These are phyloP conservation scores for Xylaria sp. DNA, from an alignment of 2,329 filamentous ascomycete genomes.

Conservation along the genomic window DNA sequence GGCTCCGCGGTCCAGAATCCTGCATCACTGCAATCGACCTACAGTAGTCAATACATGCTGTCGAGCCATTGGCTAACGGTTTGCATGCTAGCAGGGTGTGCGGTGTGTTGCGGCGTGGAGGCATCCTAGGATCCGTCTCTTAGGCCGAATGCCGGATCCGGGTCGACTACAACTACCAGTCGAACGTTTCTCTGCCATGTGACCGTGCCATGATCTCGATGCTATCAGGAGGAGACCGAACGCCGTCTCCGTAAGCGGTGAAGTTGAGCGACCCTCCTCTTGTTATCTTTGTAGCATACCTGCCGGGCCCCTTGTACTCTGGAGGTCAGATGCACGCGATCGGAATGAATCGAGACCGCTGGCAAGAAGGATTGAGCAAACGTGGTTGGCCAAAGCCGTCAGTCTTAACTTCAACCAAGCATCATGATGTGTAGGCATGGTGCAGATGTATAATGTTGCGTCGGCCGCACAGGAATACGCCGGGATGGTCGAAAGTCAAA, in stretches of 20 bases:
- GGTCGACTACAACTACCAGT: neutral
- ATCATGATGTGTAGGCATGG: neutral
- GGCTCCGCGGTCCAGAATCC: neutral
- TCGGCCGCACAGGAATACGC: neutral
- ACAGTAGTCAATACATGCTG: neutral
- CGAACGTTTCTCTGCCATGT: no score
- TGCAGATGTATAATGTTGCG: neutral
- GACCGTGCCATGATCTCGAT: neutral
- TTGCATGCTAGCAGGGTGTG: neutral
- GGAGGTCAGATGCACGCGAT: slow-evolving; percentile 15
- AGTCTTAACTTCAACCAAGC: neutral
- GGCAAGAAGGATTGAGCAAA: neutral
- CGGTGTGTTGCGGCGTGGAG: neutral
- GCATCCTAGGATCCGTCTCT: neutral
- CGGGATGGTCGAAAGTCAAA: neutral
- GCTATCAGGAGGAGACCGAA: neutral
- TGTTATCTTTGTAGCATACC: neutral
- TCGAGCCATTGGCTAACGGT: slow-evolving; percentile 3
- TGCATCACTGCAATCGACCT: neutral
- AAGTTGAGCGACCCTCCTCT: neutral
- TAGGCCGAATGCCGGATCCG: neutral
- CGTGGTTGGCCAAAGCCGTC: neutral
- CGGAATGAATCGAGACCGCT: slow-evolving; percentile 14
- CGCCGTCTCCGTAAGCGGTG: neutral
- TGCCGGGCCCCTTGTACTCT: neutral